A percentile compares a stretch with the other conserved stretches of the same genome.
Conservation (phyloP, 139 green algal species). For the Chlorella sp. region DNA sequence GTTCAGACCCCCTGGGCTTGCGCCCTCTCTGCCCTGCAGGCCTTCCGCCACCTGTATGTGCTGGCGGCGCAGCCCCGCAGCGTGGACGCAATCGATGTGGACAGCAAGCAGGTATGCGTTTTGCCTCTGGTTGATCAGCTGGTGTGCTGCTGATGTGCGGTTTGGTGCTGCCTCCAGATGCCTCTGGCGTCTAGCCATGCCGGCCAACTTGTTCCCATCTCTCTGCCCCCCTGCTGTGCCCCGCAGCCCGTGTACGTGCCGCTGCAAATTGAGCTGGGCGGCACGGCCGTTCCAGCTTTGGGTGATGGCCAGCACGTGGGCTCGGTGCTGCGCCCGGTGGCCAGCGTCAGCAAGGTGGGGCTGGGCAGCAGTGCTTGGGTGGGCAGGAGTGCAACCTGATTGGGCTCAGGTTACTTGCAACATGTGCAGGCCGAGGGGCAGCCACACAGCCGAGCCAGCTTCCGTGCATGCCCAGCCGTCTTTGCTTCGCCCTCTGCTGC, state of each 20-base stretch:
- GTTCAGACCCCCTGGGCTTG: too few relatives aligned
- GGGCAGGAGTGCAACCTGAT: too few relatives aligned
- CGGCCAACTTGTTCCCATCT: too few relatives aligned
- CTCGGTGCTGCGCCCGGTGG: conserved; percentile 16
- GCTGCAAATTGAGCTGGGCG: conserved; percentile 57
- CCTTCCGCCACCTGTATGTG: conserved; percentile 95
- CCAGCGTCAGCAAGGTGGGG: conserved; percentile 31
- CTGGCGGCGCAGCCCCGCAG: conserved; percentile 83
- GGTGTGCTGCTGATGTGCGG: too few relatives aligned
- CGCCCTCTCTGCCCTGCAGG: conserved; percentile 78
- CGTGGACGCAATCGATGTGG: conserved; percentile 87
- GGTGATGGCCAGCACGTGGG: neutral
- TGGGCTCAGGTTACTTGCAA: neutral
- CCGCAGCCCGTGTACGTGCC: conserved; percentile 75
- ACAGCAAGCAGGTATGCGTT: conserved; percentile 51
- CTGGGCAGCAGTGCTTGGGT: neutral
- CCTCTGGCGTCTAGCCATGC: too few relatives aligned
- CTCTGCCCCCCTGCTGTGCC: neutral
- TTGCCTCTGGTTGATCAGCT: neutral
- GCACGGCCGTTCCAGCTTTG: neutral
- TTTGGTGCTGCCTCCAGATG: too few relatives aligned
- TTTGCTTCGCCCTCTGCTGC: too few relatives aligned
- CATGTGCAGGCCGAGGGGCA: too few relatives aligned
- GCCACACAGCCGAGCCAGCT: too few relatives aligned
- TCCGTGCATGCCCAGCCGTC: neutral